phyloP scores from a whole-genome alignment of 2,329 filamentous ascomycete species.

The Fusarium sp. region DNA sequence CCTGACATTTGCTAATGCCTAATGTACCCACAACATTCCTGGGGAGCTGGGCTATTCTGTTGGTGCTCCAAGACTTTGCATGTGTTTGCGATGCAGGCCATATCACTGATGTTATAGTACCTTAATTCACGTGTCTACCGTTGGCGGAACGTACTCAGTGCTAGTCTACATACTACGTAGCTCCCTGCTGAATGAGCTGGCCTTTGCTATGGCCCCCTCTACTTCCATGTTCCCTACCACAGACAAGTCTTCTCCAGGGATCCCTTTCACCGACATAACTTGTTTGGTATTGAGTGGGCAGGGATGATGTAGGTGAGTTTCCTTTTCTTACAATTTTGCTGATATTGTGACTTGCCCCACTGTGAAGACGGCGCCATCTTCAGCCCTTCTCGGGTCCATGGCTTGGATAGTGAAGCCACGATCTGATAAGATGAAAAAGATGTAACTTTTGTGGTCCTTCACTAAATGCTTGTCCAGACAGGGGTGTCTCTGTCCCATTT shows the following conservation, averaged over 20 bases:
- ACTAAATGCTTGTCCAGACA: constrained; percentile 12
- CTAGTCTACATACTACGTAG: background rate
- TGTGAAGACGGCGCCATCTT: constrained; percentile 10
- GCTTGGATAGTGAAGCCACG: constrained; percentile 36
- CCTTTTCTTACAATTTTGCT: constrained; percentile 3
- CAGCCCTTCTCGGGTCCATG: constrained; percentile 39
- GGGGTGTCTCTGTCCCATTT: constrained; percentile 29
- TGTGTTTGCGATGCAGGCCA: constrained; percentile 13
- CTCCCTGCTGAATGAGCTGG: constrained; percentile 14
- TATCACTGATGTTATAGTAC: background rate
- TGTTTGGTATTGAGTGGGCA: constrained; percentile 5
- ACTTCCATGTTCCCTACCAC: constrained; percentile 16
- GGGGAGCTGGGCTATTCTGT: constrained; percentile 10
- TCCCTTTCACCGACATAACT: constrained; percentile 40
- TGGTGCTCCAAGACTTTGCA: constrained; percentile 20
- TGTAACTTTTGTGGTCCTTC: constrained; percentile 30
- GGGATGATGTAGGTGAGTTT: constrained; percentile 30
- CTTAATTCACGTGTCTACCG: constrained; percentile 8
- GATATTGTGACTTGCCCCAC: constrained; percentile 17
- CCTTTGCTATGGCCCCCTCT: constrained; percentile 14
- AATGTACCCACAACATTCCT: constrained; percentile 10
- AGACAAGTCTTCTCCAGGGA: constrained; percentile 18
- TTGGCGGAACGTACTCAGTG: constrained; percentile 18
- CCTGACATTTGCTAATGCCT: constrained; percentile 9
- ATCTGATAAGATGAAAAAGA: constrained; percentile 50